Percentiles rank a stretch among this genome's conserved stretches.
These are phyloP conservation scores for Trametes gibbosa DNA, from an alignment of 768 basidiomycete genomes.

Conservation along the genomic window DNA sequence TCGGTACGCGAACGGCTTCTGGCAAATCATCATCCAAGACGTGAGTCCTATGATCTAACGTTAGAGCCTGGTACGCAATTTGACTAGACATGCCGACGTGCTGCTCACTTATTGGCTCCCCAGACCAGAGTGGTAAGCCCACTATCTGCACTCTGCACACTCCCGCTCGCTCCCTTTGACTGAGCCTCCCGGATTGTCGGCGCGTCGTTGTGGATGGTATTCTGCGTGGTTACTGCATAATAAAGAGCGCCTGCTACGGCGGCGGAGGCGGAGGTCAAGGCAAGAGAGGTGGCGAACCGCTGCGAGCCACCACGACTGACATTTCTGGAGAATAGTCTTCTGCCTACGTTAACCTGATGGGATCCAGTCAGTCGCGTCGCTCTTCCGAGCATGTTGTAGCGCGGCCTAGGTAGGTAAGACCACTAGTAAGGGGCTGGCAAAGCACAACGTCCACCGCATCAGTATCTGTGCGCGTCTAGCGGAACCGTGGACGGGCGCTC, in stretches of 20 bases:
- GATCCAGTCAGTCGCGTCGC: background rate
- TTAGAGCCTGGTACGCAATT: constrained; percentile 11
- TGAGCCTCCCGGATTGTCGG: constrained; percentile 8
- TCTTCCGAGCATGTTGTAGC: constrained; percentile 5
- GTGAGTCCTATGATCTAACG: constrained; percentile 42
- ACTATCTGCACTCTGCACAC: constrained; percentile 19
- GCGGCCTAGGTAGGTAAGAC: too few species aligned
- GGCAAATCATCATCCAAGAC: constrained; percentile 37
- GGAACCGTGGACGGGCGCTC: background rate
- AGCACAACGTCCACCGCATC: background rate
- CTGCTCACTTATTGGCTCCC: constrained; percentile 72
- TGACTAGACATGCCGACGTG: constrained; percentile 32
- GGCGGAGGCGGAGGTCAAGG: constrained; percentile 31
- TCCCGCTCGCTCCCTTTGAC: background rate
- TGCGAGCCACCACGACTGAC: background rate
- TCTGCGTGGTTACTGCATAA: constrained; percentile 31
- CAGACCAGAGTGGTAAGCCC: constrained; percentile 56
- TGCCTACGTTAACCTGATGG: background rate
- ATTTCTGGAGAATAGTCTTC: constrained; percentile 3
- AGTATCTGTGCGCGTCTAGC: background rate
- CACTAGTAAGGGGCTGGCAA: too few species aligned
- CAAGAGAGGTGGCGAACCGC: background rate
- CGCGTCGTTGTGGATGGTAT: constrained; percentile 37
- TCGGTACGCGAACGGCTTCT: constrained; percentile 48
- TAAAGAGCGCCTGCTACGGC: constrained; percentile 38